Evolutionary conservation across 768 basidiomycete species (phyloP).

Genomic region (Russula sp.): DNA sequence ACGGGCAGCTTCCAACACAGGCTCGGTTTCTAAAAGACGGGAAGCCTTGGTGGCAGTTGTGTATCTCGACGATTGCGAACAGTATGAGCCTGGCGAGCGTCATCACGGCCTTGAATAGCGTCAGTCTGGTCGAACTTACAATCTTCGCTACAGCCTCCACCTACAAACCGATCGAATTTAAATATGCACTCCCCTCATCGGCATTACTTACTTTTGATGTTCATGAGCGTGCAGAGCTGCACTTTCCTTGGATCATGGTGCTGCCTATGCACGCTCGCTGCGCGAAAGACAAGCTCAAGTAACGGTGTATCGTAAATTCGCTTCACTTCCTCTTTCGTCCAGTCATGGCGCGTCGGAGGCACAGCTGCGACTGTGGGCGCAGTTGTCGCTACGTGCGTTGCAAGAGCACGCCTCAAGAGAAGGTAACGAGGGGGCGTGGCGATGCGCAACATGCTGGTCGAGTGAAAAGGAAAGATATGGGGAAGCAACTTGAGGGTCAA

Average conservation of each 20-base stretch:
- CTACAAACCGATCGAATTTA: slow-evolving; percentile 34
- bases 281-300: slow-evolving; percentile 81
- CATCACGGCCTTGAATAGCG: slow-evolving; percentile 12
- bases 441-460: slow-evolving; percentile 35
- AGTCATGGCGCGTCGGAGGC: slow-evolving; percentile 46
- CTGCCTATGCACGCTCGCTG: slow-evolving; percentile 77
- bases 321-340: slow-evolving; percentile 77
- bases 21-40: slow-evolving; percentile 78
- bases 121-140: slow-evolving; percentile 35
- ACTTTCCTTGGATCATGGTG: slow-evolving; percentile 86
- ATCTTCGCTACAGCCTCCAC: slow-evolving; percentile 93
- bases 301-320: slow-evolving; percentile 79
- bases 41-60: slow-evolving; percentile 85
- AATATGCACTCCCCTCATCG: slow-evolving; percentile 25
- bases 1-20: slow-evolving; percentile 86
- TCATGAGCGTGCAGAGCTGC: slow-evolving; percentile 96
- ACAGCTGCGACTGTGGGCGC: slow-evolving; percentile 14
- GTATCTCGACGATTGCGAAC: slow-evolving; percentile 95
- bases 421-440: slow-evolving; percentile 18
- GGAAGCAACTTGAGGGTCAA: too few species aligned
- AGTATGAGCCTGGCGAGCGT: slow-evolving; percentile 73
- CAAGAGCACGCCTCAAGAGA: slow-evolving; percentile 43
- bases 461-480: not conserved
- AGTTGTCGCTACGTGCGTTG: slow-evolving; percentile 46
- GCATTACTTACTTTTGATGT: slow-evolving; percentile 84